Base-by-base conservation (phyloP, 2,329 filamentous ascomycete genomes). In the Penicillium aurantiogriseum region DNA sequence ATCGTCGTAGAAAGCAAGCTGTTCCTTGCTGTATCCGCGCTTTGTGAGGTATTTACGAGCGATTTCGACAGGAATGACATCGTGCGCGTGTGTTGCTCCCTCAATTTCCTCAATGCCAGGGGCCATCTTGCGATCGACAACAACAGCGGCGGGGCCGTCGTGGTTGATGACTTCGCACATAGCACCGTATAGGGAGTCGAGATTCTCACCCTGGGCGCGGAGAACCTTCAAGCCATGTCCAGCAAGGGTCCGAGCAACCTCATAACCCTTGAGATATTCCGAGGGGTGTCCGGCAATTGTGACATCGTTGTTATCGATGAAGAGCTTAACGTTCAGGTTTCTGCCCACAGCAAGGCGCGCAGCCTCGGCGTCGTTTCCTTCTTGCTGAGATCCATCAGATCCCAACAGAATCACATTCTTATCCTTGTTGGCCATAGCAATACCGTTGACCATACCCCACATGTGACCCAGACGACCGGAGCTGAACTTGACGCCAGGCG, bases 241-340 rank as follows among this genome's bases (percentile, higher is more conserved):
- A n/a, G 63, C 47, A 7, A 76, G 65, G 3, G 72, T 76, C 1
- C 61, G 58, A 17, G 45, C 65, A 11, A 76, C 53, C 15, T 71
- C 66, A 40, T 71, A 76, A 7, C 74, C 74, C 60, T 73, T 71
- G 6, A 76, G 66, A 51, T 76, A 76, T 44, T 74, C 58, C 0
- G 74, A 76, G 5, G 74, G 74, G 44, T 76, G 72, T 9, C 74
- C 74, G 3, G 74, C 74, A 56, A 76, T 76, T 0, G 74, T 76
- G 29, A 76, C 74, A 59, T 76, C 72, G 58, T 76, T 76, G 62
- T 76, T 74, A 50, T 76, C 74, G 47, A 76, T 61, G 52, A 76
- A 69, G 13, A 76, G 48, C 66, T 76, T 76, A 40, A 76, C 67
- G 15, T 75, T 76, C 31, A 76, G 63, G 36, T 70, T 67, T 17